phyloP scores from a whole-genome alignment of 169 alveolate genomes.

The Amoebophrya sp. region DNA sequence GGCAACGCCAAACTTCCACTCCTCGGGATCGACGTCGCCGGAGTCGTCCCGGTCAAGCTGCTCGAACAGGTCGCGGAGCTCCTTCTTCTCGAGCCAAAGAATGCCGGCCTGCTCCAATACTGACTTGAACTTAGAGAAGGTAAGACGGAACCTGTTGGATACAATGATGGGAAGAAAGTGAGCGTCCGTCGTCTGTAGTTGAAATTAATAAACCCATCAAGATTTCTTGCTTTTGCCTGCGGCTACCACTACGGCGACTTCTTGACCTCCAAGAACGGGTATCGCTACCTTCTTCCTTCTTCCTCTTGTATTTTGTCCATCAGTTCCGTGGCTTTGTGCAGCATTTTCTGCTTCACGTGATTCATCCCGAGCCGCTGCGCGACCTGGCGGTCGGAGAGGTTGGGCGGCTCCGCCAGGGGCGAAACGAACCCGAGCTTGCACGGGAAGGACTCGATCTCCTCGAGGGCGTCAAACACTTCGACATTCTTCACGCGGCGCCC shows the following conservation, averaged over 20 bases:
- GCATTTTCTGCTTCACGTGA: neutral
- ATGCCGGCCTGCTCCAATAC: neutral
- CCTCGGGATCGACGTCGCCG: neutral
- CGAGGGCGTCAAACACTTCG: neutral
- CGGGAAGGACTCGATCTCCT: neutral
- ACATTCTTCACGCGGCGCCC: neutral
- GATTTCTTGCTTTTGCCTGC: too few species aligned
- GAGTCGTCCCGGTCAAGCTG: neutral
- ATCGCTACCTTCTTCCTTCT: neutral
- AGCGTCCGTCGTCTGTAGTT: neutral
- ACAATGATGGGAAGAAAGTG: neutral
- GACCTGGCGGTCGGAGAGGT: neutral
- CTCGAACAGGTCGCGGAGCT: neutral
- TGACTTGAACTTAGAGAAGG: neutral
- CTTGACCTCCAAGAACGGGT: too few species aligned
- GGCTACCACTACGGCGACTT: too few species aligned
- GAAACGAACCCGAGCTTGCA: neutral
- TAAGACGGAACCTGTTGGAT: neutral
- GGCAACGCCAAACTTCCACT: neutral
- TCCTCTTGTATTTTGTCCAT: neutral
- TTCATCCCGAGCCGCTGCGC: neutral
- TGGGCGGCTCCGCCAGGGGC: neutral
- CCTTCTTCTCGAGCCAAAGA: neutral
- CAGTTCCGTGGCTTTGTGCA: neutral
- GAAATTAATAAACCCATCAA: neutral